Percentiles rank a stretch among this genome's conserved stretches.
Conservation (phyloP, 2,329 filamentous ascomycete genomes). For the Botrytis hyacinthi region DNA sequence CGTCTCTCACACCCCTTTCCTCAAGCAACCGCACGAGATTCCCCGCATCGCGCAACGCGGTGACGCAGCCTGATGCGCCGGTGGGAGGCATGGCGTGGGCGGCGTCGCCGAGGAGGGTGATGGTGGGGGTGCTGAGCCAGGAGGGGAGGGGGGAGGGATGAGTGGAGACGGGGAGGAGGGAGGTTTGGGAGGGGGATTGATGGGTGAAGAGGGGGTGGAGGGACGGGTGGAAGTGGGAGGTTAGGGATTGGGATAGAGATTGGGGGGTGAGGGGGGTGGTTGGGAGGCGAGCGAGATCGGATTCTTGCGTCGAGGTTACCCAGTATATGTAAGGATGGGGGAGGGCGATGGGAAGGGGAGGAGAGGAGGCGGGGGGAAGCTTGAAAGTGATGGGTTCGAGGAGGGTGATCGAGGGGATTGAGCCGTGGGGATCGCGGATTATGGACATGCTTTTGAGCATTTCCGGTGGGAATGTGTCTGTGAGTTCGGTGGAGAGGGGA, state of each 20-base stretch:
- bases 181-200: not conserved
- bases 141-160: not conserved
- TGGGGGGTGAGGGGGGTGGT: too few relatives aligned
- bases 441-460: not conserved
- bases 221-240: not conserved
- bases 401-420: not conserved
- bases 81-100: not conserved
- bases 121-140: not conserved
- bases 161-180: not conserved
- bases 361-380: not conserved
- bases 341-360: not conserved
- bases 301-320: not conserved
- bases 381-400: not conserved
- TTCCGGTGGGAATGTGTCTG: conserved; percentile 20
- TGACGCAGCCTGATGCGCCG: not conserved
- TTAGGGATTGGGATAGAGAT: not conserved
- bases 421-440: not conserved
- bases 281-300: not conserved
- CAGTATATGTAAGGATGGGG: not conserved
- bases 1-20: not conserved
- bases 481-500: conserved; percentile 34
- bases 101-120: not conserved
- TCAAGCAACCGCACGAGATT: not conserved
- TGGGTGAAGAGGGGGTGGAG: not conserved
- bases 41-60: not conserved